These are phyloP conservation scores for Hyphopichia wangnamkhiaoensis DNA, from an alignment of 1,139 yeast genomes.

Conservation along the genomic window DNA sequence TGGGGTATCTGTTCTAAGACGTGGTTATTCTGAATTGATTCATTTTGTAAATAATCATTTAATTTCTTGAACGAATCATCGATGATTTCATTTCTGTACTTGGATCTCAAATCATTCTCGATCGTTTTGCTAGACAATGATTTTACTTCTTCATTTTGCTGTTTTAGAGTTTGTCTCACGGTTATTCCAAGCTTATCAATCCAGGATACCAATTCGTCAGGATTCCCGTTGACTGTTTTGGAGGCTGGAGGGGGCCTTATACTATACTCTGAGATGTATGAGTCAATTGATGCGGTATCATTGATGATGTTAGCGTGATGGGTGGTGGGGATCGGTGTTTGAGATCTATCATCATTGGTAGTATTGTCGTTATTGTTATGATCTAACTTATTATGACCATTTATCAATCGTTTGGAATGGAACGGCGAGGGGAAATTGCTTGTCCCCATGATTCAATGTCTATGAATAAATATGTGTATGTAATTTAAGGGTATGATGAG, in stretches of 20 bases:
- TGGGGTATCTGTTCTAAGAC: too few species aligned
- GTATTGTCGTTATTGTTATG: background rate
- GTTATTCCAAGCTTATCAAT: slow-evolving; percentile 46
- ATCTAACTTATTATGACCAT: slow-evolving; percentile 1
- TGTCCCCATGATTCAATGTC: slow-evolving; percentile 2
- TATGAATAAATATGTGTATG: background rate
- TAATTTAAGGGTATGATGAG: background rate
- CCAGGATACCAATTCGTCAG: slow-evolving; percentile 52
- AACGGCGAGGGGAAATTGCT: slow-evolving; percentile 5
- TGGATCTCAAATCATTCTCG: slow-evolving; percentile 28
- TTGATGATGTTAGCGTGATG: background rate
- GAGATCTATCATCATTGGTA: background rate
- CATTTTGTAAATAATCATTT: background rate
- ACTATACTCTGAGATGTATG: background rate
- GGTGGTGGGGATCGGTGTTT: background rate
- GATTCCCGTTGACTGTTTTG: slow-evolving; percentile 4
- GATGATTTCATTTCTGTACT: slow-evolving; percentile 28
- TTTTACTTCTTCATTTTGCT: slow-evolving; percentile 39
- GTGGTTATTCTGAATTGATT: background rate
- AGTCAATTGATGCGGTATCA: background rate
- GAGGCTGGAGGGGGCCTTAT: background rate
- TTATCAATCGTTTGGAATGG: slow-evolving; percentile 1
- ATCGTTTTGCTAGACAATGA: slow-evolving; percentile 19
- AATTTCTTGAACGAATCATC: slow-evolving; percentile 35
- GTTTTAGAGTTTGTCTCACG: slow-evolving; percentile 38